Conservation (phyloP, 2,329 filamentous ascomycete genomes). For the Paecilomyces dactylethromorphus region DNA sequence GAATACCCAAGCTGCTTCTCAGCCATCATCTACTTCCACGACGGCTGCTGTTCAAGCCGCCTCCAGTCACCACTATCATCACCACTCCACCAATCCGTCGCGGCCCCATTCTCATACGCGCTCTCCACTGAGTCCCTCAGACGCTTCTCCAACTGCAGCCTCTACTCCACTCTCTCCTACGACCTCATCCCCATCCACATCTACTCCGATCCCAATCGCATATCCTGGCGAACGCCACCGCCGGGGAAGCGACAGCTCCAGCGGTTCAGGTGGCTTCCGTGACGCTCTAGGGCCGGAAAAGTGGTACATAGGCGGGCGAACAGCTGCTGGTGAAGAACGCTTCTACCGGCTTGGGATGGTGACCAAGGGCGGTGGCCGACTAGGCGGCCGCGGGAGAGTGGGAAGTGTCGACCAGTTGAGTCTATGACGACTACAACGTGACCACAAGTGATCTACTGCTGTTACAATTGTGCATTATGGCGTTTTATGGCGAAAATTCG, state of each 20-base stretch:
- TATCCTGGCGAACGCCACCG: conserved; percentile 33
- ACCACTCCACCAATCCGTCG: conserved; percentile 11
- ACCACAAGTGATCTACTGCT: conserved; percentile 4
- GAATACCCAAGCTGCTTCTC: conserved; percentile 6
- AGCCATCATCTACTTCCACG: conserved; percentile 15
- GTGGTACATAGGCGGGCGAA: conserved; percentile 47
- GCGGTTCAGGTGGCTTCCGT: conserved; percentile 40
- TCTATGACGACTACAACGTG: conserved; percentile 19
- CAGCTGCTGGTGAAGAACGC: conserved; percentile 40
- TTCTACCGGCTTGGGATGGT: conserved; percentile 45
- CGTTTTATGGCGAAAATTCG: neutral
- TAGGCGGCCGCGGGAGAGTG: conserved; percentile 35
- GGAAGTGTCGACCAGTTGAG: conserved; percentile 45
- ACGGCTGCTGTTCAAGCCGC: conserved; percentile 32
- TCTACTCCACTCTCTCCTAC: conserved; percentile 19
- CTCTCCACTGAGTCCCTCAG: conserved; percentile 2
- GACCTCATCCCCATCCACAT: conserved; percentile 18
- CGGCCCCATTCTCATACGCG: conserved; percentile 17
- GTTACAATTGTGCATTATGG: neutral
- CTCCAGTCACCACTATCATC: conserved; percentile 35
- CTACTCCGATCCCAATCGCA: conserved; percentile 32
- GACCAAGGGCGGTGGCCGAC: conserved; percentile 35
- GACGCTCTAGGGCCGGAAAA: conserved; percentile 43
- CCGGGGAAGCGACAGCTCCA: conserved; percentile 43
- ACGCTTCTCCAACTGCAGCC: conserved; percentile 30